Evolutionary conservation across 169 alveolate species (phyloP), one percentile per base, ranked within the genome.

Genomic region (Eimeria mitis): DNA sequence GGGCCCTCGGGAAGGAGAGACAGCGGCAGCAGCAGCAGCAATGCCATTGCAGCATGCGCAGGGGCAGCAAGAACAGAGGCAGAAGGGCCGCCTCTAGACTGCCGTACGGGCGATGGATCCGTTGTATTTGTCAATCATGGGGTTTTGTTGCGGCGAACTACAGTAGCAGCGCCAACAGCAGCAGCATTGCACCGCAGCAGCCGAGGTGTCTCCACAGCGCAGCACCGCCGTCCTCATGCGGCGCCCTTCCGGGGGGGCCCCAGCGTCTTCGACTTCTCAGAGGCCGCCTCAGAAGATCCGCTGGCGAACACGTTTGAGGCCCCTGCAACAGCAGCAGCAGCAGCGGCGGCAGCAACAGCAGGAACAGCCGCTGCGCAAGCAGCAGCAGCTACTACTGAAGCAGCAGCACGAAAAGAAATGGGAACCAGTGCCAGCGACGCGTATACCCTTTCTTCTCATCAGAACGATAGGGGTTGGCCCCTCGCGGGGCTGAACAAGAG

Each of bases 201-300:
- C 78, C 37, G 91, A 56, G 16, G 37, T 40, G 23, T 31, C 34
- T 52, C 21, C 14, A 84, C 76, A 19, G 76, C 37, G 78, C 91
- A 59, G 76, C 59, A n/a, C 44, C 47, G 76, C 52, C 40, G 78
- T n/a, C 56, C 54, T 21, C 73, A 19, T 59, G 40, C 31, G n/a
- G 7, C 91, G 31, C 76, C 76, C 42, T 34, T 84, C 52, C 91
- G 91, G 59, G 65, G 56, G 23, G 91, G 73, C 28, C 76, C 73
- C 11, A 84, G 91, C 59, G 78, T 84, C 76, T 84, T 84, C 37
- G 91, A 84, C 13, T 65, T 68, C 28, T 25, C 89, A 79, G 71
- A 52, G 65, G 71, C 28, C 31, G n/a, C 89, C 54, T 3, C 76
- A 52, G 76, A 84, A n/a, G 34, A 16, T 84, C 21, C 59, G 5